Base-by-base conservation (phyloP, 2,329 filamentous ascomycete genomes). In the Clonostachys chloroleuca region DNA sequence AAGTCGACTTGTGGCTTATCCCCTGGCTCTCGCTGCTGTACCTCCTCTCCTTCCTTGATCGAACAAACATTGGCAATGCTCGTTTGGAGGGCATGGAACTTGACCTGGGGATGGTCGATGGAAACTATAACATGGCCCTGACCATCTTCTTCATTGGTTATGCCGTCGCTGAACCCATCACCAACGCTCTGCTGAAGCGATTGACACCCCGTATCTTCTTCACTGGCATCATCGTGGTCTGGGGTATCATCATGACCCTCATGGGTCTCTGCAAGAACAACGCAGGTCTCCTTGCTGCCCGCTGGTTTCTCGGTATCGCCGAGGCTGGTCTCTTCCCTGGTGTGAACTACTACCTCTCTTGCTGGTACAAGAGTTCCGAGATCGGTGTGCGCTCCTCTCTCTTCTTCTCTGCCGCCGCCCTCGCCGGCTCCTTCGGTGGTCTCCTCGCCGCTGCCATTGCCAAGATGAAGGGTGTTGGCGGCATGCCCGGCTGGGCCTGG, bases 401-500 rank as follows among this genome's bases (percentile, higher is more conserved):
- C 39, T 84, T 85, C 65, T 75, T 74, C 57, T 71, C 68, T 13
- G 69, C 75, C 9, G 80, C 81, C 3, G 79, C 77, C 2, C 67
- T 81, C 2, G 80, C 81, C 3, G 80, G 81, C 42, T 80, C 81
- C 2, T 84, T 84, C 51, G 80, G 81, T 43, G 80, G 81, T 16
- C 67, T 85, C 12, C 65, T 85, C 14, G 81, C 81, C 3, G 75
- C 74, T 24, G 81, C 72, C 18, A 77, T 85, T 44, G 73, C 78
- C 30, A 75, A 81, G 57, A 81, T 84, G 74, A 56, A 70, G 2
- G 76, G 76, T 3, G 54, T 68, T 9, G 64, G 80, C 4, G 62
- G 65, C 30, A 74, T 79, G 12, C 61, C 65, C 45, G 86, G 85
- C 2, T 92, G 88, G 88, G 73, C 80, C 2, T 91, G 86, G 87